Conservation (phyloP, 768 basidiomycete species). For the Leccinellum rugosiceps region DNA sequence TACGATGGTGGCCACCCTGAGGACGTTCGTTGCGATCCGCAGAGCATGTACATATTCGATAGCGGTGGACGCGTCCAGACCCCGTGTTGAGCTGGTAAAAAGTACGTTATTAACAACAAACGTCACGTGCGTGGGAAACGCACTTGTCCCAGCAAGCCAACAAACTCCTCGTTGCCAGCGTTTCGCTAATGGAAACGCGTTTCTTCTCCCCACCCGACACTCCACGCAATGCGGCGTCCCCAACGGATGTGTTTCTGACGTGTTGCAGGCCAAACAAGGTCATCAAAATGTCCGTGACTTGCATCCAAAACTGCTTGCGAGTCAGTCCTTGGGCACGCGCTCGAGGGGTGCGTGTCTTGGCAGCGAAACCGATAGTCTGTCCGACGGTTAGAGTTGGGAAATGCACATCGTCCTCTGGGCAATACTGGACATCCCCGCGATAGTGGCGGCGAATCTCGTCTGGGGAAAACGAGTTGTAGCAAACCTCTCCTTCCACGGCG, state of each 20-base stretch:
- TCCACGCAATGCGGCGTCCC: slow-evolving; percentile 73
- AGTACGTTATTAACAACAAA: slow-evolving; percentile 46
- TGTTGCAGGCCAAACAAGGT: slow-evolving; percentile 78
- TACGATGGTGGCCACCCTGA: slow-evolving; percentile 58
- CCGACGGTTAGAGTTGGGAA: slow-evolving; percentile 81
- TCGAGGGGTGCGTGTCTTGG: slow-evolving; percentile 64
- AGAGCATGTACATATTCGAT: slow-evolving; percentile 71
- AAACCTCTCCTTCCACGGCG: slow-evolving; percentile 62
- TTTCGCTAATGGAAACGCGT: slow-evolving; percentile 76
- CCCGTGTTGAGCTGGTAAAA: slow-evolving; percentile 61
- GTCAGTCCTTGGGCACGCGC: slow-evolving; percentile 42
- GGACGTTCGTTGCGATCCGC: slow-evolving; percentile 61
- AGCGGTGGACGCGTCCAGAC: slow-evolving; percentile 68
- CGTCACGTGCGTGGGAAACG: neutral
- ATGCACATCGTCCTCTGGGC: slow-evolving; percentile 83
- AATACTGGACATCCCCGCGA: slow-evolving; percentile 79
- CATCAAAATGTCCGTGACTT: slow-evolving; percentile 44
- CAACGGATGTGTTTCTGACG: slow-evolving; percentile 70
- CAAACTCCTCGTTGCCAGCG: slow-evolving; percentile 65
- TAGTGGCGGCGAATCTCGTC: slow-evolving; percentile 59
- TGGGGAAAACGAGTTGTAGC: slow-evolving; percentile 73
- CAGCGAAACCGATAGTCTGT: slow-evolving; percentile 70
- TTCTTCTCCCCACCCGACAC: slow-evolving; percentile 80
- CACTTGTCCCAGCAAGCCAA: slow-evolving; percentile 78
- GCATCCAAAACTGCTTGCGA: slow-evolving; percentile 30